These are phyloP conservation scores for Talaromyces sp. DNA, from an alignment of 2,329 filamentous ascomycete species.

Conservation along the genomic window DNA sequence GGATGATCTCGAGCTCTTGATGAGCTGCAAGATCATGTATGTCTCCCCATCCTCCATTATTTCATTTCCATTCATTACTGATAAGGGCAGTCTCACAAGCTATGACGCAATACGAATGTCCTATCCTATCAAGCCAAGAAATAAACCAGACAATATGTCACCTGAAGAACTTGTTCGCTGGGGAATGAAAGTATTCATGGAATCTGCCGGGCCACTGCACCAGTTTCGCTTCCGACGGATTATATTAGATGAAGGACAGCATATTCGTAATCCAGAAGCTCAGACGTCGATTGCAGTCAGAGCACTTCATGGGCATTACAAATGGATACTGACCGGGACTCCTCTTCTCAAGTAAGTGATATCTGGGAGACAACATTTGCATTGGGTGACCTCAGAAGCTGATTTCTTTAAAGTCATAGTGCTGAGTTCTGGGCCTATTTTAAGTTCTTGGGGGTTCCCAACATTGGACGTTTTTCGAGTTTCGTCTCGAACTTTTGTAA, in stretches of 20 bases:
- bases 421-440: slow-evolving; percentile 42
- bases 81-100: slow-evolving; percentile 33
- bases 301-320: slow-evolving; percentile 32
- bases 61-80: not conserved
- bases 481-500: slow-evolving; percentile 29
- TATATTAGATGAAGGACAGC: slow-evolving; percentile 40
- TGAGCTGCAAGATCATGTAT: slow-evolving; percentile 18
- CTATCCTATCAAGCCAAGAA: slow-evolving; percentile 25
- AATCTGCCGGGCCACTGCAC: slow-evolving; percentile 33
- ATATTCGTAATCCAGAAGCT: slow-evolving; percentile 35
- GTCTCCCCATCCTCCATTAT: not conserved
- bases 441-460: slow-evolving; percentile 34
- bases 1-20: slow-evolving; percentile 22
- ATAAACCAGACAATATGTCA: slow-evolving; percentile 20
- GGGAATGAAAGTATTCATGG: slow-evolving; percentile 25
- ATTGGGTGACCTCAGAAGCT: slow-evolving; percentile 19
- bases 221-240: slow-evolving; percentile 36
- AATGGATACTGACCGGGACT: slow-evolving; percentile 41
- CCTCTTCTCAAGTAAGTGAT: slow-evolving; percentile 36
- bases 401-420: slow-evolving; percentile 25
- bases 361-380: not conserved
- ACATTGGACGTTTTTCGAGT: slow-evolving; percentile 22
- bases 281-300: slow-evolving; percentile 37
- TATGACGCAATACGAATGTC: slow-evolving; percentile 36
- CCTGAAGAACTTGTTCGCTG: slow-evolving; percentile 24